These are phyloP conservation scores for Podospora pseudopauciseta DNA, from an alignment of 495 filamentous ascomycete species.

Conservation along the genomic window DNA sequence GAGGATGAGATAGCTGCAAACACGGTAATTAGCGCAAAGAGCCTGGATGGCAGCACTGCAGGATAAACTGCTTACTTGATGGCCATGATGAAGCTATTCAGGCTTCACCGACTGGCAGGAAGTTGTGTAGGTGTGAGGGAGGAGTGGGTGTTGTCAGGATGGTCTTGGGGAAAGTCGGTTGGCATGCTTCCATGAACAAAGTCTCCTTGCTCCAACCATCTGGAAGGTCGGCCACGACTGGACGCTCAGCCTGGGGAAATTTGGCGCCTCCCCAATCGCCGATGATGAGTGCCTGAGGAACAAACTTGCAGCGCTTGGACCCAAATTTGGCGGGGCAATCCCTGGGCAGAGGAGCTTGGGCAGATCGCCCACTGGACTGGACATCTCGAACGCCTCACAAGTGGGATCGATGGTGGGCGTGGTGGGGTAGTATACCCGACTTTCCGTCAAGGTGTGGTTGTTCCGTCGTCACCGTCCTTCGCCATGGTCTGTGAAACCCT, in stretches of 20 bases:
- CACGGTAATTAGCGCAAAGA: constrained; percentile 18
- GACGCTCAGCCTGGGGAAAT: neutral
- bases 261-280: neutral
- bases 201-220: constrained; percentile 3
- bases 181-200: neutral
- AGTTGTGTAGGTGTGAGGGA: constrained; percentile 17
- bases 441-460: too few species aligned
- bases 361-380: neutral
- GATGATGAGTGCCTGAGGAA: constrained; percentile 17
- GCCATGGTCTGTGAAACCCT: neutral
- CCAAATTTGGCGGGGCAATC: constrained; percentile 9
- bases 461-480: too few species aligned
- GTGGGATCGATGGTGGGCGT: constrained; percentile 1
- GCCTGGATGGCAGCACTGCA: neutral
- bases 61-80: constrained; percentile 39
- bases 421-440: neutral
- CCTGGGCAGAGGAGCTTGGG: neutral
- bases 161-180: constrained; percentile 7
- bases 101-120: constrained; percentile 30
- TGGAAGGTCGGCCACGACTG: constrained; percentile 22
- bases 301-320: constrained; percentile 3
- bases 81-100: constrained; percentile 40
- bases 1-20: constrained; percentile 85
- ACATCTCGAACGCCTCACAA: neutral
- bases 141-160: constrained; percentile 4